Evolutionary conservation across 1,284 basidiomycete genomes (phyloP), one percentile per base, ranked within the genome.

Genomic region (Cutaneotrichosporon sp.): DNA sequence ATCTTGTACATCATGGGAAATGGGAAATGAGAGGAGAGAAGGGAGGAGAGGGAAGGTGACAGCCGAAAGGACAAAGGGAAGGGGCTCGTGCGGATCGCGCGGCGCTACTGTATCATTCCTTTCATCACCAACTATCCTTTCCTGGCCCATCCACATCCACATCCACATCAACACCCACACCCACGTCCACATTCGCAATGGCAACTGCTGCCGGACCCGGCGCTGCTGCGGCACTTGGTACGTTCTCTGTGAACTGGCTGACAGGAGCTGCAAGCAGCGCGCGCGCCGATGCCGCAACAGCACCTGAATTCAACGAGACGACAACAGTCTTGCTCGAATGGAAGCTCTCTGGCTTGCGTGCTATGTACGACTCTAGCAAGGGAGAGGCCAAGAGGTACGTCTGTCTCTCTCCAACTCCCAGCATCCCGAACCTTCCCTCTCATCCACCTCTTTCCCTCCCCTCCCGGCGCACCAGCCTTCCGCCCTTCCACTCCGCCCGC

Each of bases 261-360:
- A 46, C 38, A 18, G 14, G 16, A 30, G 34, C 55, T 11, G n/a
- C 55, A 10, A 38, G 56, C 30, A 26, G n/a, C 22, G 7, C 56
- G n/a, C 56, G 34, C 34, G 34, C 16, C 6, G 53, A 55, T 34
- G 32, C 49, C 13, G 56, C 61, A 10, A 30, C 63, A 1, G 53
- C 63, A 2, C 74, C 75, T 40, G 77, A 80, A 58, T 81, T 80
- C 58, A 68, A 73, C 66, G 90, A 91, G 80, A 86, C 84, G 58
- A 84, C 83, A 0, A 83, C 87, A 0, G 84, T 88, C 62, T 85
- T 85, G 11, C 87, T 91, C 62, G 90, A 91, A 77, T 92, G 90
- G 90, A 86, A 85, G 0, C 80, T 91, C 38, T 83, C 83, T 32
- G 87, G 86, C 2, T 81, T 91, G 55, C 88, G 86, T 73, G 82